Evolutionary conservation across 2,329 filamentous ascomycete species (phyloP).

Genomic region (Chaetomium olivaceum): DNA sequence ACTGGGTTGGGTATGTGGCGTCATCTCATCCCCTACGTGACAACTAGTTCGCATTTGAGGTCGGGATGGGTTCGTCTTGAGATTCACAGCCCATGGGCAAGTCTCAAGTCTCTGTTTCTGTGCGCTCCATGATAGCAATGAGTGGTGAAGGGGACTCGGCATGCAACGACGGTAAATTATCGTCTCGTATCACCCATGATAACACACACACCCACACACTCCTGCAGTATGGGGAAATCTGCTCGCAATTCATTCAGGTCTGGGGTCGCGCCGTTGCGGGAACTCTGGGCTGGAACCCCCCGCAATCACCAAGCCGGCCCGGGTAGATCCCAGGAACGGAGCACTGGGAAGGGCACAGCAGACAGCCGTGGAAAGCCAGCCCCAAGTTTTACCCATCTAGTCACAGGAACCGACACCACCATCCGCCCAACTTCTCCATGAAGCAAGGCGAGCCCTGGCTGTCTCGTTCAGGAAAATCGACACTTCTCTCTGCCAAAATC

Average conservation of each 20-base stretch:
- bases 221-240: conserved; percentile 1
- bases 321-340: conserved; percentile 10
- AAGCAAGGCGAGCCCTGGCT: neutral
- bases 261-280: neutral
- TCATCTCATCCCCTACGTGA: neutral
- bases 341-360: neutral
- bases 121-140: neutral
- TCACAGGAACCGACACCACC: neutral
- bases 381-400: neutral
- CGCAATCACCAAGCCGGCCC: neutral
- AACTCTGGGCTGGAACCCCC: conserved; percentile 4
- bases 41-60: neutral
- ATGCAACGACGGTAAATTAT: neutral
- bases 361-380: neutral
- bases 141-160: neutral
- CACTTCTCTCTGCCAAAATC: neutral
- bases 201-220: too few relatives aligned
- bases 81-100: too few relatives aligned
- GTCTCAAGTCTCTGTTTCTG: neutral
- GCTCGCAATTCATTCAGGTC: neutral
- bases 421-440: neutral
- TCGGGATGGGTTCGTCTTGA: too few relatives aligned
- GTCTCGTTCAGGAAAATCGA: neutral
- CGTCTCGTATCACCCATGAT: neutral
- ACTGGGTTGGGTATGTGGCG: conserved; percentile 1